These are phyloP conservation scores for Wickerhamiella sergipiensis DNA, from an alignment of 805 yeast genomes.

Conservation along the genomic window DNA sequence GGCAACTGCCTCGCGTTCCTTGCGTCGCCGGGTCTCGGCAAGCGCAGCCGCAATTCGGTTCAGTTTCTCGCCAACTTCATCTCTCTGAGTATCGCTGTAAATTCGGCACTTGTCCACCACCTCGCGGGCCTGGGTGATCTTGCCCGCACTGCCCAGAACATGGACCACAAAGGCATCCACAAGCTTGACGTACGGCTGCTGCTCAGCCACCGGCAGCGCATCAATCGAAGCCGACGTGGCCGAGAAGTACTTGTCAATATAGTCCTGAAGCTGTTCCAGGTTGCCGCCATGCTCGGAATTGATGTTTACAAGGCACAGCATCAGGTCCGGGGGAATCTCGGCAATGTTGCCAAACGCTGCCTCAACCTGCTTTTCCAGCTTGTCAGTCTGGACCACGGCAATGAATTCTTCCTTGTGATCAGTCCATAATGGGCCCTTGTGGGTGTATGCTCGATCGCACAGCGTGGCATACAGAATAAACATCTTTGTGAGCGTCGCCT, in stretches of 20 bases:
- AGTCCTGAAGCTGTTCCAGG: conserved; percentile 4
- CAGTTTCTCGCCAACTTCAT: neutral
- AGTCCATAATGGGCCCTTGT: neutral
- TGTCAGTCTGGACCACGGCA: neutral
- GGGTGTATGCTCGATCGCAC: neutral
- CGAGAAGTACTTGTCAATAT: conserved; percentile 6
- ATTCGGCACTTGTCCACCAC: neutral
- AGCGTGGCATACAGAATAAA: neutral
- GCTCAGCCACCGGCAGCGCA: neutral
- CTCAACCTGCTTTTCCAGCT: conserved; percentile 2
- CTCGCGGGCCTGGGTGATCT: conserved; percentile 11
- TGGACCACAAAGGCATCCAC: conserved; percentile 4
- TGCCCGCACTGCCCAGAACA: conserved; percentile 1
- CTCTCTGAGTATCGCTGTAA: neutral
- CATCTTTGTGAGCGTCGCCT: neutral
- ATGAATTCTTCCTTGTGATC: neutral
- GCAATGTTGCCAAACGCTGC: conserved; percentile 1
- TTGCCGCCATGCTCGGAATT: conserved; percentile 5
- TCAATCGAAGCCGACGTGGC: neutral
- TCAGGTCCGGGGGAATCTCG: conserved; percentile 6
- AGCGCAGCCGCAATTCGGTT: neutral
- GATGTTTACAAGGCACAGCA: conserved; percentile 4
- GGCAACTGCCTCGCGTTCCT: neutral
- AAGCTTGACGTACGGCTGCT: neutral
- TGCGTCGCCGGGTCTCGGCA: neutral